Percentiles rank a stretch among this genome's conserved stretches.
These are phyloP conservation scores for Gonium pectorale DNA, from an alignment of 139 green algal genomes.

Conservation along the genomic window DNA sequence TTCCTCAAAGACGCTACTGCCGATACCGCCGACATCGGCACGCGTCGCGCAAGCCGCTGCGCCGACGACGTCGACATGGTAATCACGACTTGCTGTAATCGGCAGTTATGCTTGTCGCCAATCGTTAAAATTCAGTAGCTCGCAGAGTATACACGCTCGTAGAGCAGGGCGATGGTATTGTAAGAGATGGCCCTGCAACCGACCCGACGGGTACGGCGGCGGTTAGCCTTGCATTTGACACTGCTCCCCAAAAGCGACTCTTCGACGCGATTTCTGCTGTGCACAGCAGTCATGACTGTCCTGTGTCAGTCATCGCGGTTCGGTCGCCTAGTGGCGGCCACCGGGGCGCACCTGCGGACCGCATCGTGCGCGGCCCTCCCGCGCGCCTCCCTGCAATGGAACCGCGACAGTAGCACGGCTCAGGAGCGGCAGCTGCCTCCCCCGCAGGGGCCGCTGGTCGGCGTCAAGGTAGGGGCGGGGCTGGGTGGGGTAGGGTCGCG, in stretches of 20 bases:
- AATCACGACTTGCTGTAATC: neutral
- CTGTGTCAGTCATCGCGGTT: neutral
- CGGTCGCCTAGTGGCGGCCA: neutral
- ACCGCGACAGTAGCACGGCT: neutral
- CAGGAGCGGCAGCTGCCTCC: neutral
- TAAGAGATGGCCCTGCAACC: no score
- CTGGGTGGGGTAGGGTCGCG: no score
- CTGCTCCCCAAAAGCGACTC: no score
- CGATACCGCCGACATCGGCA: neutral
- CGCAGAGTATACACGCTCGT: no score
- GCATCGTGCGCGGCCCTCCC: neutral
- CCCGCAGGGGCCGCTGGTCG: conserved; percentile 30
- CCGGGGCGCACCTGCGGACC: neutral
- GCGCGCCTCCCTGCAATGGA: neutral
- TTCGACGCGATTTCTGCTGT: no score
- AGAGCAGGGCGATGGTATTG: no score
- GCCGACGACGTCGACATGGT: neutral
- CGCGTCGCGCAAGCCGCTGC: neutral
- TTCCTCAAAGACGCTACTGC: conserved; percentile 1
- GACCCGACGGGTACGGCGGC: no score
- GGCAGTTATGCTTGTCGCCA: no score
- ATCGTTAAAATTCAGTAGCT: no score
- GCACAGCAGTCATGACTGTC: no score
- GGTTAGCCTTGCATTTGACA: no score
- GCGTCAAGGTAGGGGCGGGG: conserved; percentile 18